Evolutionary conservation across 257 asterid species (phyloP), one percentile per base, ranked within the genome.

Genomic region (Penstemon davidsonii): DNA sequence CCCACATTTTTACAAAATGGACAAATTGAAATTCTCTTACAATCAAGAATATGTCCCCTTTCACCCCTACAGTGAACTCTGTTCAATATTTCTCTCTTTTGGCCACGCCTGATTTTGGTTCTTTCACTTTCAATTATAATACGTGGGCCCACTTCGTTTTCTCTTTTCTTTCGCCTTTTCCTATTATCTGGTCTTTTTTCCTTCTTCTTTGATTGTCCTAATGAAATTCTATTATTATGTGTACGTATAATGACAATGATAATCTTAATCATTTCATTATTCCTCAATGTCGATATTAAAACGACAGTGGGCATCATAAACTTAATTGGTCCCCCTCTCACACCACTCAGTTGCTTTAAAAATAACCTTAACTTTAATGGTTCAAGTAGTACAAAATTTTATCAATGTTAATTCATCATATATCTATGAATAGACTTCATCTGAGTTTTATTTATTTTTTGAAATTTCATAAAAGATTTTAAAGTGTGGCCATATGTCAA

Each of bases 41-140:
- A 55, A 36, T 33, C 8, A 44, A 54, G 69, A 72, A 73, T 55
- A 60, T 83, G 84, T 83, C 78, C 54, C 88, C 82, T 71, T 73
- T 62, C 63, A 55, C 68, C 73, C 79, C 86, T 64, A 81, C 86
- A 83, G 50, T 52, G 39, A n/a, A 71, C 70, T 73, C 71, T 78
- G 80, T 70, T 54, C 53, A 58, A 57, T 3, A 67, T 84, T 68
- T 75, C 64, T 78, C 73, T 67, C 63, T 39, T 54, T 56, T 56
- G 55, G 57, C 78, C 85, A 83, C 81, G 84, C 88, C 84, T 78
- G 60, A n/a, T 60, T 73, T 71, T 15, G 33, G 75, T 70, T 67
- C 75, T 80, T 76, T 80, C 88, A 45, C 81, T 81, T 81, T 83
- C 86, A 71, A 68, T 83, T 72, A 73, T 80, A 79, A 74, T 70